Conservation (phyloP, 768 basidiomycete genomes). For the Mycena capillaripes region DNA sequence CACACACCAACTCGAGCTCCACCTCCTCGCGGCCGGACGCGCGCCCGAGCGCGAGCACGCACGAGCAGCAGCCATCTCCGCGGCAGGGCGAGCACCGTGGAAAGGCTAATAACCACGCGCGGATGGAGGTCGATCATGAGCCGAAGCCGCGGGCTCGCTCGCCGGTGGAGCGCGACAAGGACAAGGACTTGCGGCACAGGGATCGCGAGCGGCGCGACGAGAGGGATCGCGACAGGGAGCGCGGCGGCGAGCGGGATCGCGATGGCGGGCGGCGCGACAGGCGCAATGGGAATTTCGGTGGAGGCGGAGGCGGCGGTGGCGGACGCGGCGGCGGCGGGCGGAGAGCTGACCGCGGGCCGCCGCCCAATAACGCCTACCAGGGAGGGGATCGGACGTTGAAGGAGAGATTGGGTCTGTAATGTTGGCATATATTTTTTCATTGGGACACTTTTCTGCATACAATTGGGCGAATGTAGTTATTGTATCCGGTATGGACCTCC, state of each 20-base stretch:
- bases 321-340: constrained; percentile 50
- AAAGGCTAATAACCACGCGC: constrained; percentile 41
- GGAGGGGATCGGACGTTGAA: constrained; percentile 85
- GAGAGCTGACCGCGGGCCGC: constrained; percentile 44
- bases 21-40: constrained; percentile 31
- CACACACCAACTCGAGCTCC: constrained; percentile 23
- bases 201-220: constrained; percentile 55
- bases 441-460: constrained; percentile 24
- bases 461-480: constrained; percentile 24
- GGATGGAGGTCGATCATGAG: constrained; percentile 72
- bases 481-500: constrained; percentile 30
- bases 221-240: constrained; percentile 44
- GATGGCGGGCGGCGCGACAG: constrained; percentile 49
- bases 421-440: constrained; percentile 4
- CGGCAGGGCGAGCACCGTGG: constrained; percentile 36
- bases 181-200: constrained; percentile 46
- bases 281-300: constrained; percentile 42
- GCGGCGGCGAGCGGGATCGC: constrained; percentile 40
- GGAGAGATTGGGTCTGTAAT: constrained; percentile 85
- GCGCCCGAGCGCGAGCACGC: no score
- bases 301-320: constrained; percentile 53
- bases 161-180: constrained; percentile 52
- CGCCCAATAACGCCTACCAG: constrained; percentile 50
- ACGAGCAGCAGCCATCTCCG: constrained; percentile 34
- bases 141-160: constrained; percentile 60